Evolutionary conservation across 1,139 yeast genomes (phyloP), one percentile per base, ranked within the genome.

Genomic region (Taphrina wiesneri): DNA sequence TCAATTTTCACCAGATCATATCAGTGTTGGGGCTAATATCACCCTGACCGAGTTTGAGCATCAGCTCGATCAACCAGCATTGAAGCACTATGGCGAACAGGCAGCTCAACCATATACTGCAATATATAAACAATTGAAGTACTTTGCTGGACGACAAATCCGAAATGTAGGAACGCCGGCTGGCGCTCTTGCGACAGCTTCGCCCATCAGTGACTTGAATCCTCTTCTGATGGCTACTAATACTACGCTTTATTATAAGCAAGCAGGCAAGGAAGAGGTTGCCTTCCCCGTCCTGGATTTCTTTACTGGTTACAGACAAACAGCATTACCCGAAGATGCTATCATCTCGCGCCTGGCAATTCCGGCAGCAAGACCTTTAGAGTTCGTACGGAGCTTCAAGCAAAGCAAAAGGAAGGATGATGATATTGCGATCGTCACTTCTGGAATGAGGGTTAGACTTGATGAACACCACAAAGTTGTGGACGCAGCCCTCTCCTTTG

Each of bases 161-260:
- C 75, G 83, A 60, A 80, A 80, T 67, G 82, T 79, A 6, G 83
- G 82, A 15, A 80, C 82, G 5, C 80, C 82, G 0, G 82, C 82
- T 0, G 83, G 83, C 32, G 79, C 79, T 46, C 78, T 80, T 56
- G 82, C 80, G 15, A 80, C 83, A 2, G 83, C 83, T 0, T 79
- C 82, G n/a, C 83, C 83, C 30, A 80, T 80, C 67, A 78, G 82
- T 0, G 83, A 80, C 68, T 69, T 80, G 71, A 80, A 80, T 69
- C 83, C 83, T 1, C 76, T 80, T 5, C 71, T 80, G 62, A 79
- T 79, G 26, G 77, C 81, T 1, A 76, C 79, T 21, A 77, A 77
- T 65, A 80, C 81, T 1, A 71, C 72, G 1, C 71, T 80, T 9
- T 75, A 76, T 3, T 75, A 78, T 1, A 77, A 78, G 64, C 54